These are phyloP conservation scores for Rhynchosporium agropyri DNA, from an alignment of 2,329 filamentous ascomycete genomes.

Conservation along the genomic window DNA sequence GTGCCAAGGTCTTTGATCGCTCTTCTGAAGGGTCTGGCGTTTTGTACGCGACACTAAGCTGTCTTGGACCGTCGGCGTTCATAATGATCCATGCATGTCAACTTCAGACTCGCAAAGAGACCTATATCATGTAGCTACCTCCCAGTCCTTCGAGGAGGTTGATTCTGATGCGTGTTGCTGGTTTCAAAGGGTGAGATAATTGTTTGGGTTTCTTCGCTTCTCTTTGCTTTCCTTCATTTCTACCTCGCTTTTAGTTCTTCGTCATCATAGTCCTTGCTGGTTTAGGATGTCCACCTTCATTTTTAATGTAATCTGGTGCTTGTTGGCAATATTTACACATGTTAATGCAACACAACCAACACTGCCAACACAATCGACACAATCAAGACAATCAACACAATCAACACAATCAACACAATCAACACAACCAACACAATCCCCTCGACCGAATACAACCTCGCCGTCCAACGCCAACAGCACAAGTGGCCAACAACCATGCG, in stretches of 20 bases:
- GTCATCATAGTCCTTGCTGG: not conserved
- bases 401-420: too few relatives aligned
- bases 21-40: constrained; percentile 8
- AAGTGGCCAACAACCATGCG: constrained; percentile 4
- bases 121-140: not conserved
- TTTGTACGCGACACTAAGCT: not conserved
- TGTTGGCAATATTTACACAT: constrained; percentile 6
- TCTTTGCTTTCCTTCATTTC: not conserved
- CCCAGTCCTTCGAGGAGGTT: not conserved
- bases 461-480: not conserved
- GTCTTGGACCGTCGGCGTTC: not conserved
- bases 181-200: not conserved
- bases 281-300: not conserved
- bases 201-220: constrained; percentile 11
- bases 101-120: not conserved
- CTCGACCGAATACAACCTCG: not conserved
- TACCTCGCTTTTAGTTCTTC: not conserved
- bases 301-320: constrained; percentile 11
- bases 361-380: too few relatives aligned
- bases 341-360: not conserved
- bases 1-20: constrained; percentile 6
- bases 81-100: not conserved
- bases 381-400: too few relatives aligned
- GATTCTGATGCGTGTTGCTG: constrained; percentile 10
- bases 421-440: too few relatives aligned